Conservation (phyloP, 805 yeast genomes). For the Kazachstania martiniae region DNA sequence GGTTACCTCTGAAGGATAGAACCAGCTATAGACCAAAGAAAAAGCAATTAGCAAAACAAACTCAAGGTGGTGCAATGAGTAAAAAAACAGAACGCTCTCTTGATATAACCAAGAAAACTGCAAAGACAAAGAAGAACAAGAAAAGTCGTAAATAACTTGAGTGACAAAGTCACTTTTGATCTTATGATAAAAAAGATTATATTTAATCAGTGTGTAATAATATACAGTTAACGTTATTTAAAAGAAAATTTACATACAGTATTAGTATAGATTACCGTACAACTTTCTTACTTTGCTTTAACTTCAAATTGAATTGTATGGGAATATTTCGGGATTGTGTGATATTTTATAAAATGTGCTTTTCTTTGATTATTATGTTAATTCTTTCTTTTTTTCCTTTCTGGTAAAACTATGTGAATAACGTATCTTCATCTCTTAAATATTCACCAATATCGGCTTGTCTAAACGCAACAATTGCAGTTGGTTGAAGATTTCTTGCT, state of each 20-base stretch:
- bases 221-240: no score
- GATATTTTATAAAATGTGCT: no score
- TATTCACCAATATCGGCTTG: slow-evolving; percentile 98
- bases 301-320: no score
- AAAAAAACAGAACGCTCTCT: slow-evolving; percentile 25
- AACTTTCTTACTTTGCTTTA: no score
- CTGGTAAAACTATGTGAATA: slow-evolving; percentile 75
- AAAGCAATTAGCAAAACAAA: slow-evolving; percentile 37
- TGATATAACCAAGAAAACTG: slow-evolving; percentile 20
- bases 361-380: no score
- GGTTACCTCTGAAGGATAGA: slow-evolving; percentile 86
- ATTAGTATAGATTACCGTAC: no score
- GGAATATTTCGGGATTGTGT: no score
- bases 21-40: slow-evolving; percentile 72
- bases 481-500: slow-evolving; percentile 80
- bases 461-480: slow-evolving; percentile 89
- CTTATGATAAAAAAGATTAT: slow-evolving; percentile 2
- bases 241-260: no score
- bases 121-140: slow-evolving; percentile 10
- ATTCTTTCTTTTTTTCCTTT: no score
- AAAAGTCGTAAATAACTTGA: slow-evolving; percentile 18
- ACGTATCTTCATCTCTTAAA: slow-evolving; percentile 93
- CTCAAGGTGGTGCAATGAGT: slow-evolving; percentile 55
- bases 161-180: no score
- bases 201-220: no score